Conservation (phyloP, 2,329 filamentous ascomycete species). For the Rutstroemia sp. region DNA sequence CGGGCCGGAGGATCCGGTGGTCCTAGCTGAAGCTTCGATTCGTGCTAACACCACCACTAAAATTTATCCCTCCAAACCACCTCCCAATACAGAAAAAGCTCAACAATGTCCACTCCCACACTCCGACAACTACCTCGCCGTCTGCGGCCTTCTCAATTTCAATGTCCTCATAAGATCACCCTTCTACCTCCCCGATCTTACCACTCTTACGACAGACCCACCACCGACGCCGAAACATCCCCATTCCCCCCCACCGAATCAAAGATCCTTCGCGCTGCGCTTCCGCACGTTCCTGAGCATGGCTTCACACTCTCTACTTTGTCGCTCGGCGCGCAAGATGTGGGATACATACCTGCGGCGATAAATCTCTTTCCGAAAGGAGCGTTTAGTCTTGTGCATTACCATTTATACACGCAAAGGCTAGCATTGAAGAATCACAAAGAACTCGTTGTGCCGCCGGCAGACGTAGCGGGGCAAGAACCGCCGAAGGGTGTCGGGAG, state of each 20-base stretch:
- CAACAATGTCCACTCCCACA: background rate
- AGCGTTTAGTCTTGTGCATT: constrained; percentile 74
- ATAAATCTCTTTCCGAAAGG: constrained; percentile 74
- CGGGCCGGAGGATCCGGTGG: background rate
- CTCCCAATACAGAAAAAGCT: background rate
- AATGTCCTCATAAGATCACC: background rate
- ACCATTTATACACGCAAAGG: constrained; percentile 64
- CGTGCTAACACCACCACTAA: constrained; percentile 4
- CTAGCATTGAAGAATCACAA: constrained; percentile 40
- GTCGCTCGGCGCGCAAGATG: constrained; percentile 70
- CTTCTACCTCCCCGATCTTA: constrained; percentile 31
- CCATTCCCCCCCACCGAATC: constrained; percentile 64
- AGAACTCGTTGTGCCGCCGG: constrained; percentile 31
- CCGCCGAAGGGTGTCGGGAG: constrained; percentile 42
- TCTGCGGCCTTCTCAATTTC: background rate
- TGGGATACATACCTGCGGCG: constrained; percentile 80
- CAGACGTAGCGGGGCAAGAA: constrained; percentile 26
- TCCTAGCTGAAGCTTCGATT: constrained; percentile 3
- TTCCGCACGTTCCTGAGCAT: constrained; percentile 67
- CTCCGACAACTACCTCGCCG: constrained; percentile 3
- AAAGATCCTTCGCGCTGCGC: constrained; percentile 73
- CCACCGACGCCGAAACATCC: constrained; percentile 48
- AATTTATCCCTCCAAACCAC: constrained; percentile 9
- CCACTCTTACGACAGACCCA: constrained; percentile 65
- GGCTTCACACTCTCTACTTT: constrained; percentile 76